Conservation (phyloP, 1,139 yeast genomes). For the Petasospora fabianii region DNA sequence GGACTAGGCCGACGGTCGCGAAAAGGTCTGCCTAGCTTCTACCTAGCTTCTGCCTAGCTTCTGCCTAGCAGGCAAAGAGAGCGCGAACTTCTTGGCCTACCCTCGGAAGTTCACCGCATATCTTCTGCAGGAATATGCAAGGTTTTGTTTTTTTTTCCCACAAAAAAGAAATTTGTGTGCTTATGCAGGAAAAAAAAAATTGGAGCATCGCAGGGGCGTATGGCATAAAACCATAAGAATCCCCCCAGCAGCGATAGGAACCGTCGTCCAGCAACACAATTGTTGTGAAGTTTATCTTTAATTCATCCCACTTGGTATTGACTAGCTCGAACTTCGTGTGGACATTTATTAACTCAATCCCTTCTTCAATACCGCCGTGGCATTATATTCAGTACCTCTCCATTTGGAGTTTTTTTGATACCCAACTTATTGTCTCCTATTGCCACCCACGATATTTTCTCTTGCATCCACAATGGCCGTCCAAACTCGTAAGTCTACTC, state of each 20-base stretch:
- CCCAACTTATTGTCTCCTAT: too few relatives aligned
- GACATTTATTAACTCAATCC: neutral
- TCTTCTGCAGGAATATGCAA: neutral
- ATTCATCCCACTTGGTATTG: neutral
- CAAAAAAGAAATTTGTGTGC: slow-evolving; percentile 2
- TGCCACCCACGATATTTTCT: neutral
- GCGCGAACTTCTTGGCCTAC: too few relatives aligned
- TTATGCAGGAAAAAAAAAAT: slow-evolving; percentile 3
- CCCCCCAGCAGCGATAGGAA: neutral
- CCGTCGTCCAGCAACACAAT: neutral
- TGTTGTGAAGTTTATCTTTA: neutral
- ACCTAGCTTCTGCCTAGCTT: neutral
- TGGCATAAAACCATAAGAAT: slow-evolving; percentile 1
- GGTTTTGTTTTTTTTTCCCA: neutral
- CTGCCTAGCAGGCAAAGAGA: slow-evolving; percentile 1
- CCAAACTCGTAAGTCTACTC: slow-evolving; percentile 28
- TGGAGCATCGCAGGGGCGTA: slow-evolving; percentile 6
- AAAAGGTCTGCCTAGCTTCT: neutral
- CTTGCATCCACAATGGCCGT: slow-evolving; percentile 14
- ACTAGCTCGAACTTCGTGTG: neutral
- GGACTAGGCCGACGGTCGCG: neutral
- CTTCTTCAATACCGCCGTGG: too few relatives aligned
- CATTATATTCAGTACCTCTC: too few relatives aligned
- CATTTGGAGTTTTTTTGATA: too few relatives aligned
- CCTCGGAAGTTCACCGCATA: neutral